These are phyloP conservation scores for Gastrodia elata DNA, from an alignment of 106 monocot genomes.

Conservation along the genomic window DNA sequence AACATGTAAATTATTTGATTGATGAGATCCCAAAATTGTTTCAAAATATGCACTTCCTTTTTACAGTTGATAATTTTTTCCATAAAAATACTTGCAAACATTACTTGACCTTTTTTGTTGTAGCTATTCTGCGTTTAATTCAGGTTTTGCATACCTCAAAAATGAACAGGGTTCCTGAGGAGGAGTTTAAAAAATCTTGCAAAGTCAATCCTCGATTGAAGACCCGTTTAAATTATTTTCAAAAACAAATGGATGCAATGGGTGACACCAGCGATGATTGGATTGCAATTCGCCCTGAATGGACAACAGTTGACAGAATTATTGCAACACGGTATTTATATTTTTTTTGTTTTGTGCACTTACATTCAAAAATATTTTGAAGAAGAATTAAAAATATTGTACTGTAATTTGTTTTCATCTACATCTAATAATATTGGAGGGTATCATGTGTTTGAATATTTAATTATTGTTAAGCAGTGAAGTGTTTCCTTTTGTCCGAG, in stretches of 20 bases:
- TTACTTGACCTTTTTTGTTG: neutral
- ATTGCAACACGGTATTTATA: slow-evolving; percentile 60
- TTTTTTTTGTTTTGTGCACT: neutral
- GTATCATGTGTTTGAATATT: neutral
- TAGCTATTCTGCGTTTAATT: neutral
- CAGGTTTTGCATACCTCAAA: neutral
- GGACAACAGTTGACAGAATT: slow-evolving; percentile 96
- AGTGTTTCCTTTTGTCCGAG: neutral
- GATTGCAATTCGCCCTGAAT: slow-evolving; percentile 87
- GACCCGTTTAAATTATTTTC: slow-evolving; percentile 69
- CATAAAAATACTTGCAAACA: neutral
- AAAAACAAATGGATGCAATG: slow-evolving; percentile 53
- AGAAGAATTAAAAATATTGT: neutral
- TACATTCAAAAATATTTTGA: neutral
- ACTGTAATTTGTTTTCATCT: neutral
- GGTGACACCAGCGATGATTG: slow-evolving; percentile 69
- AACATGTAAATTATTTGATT: neutral
- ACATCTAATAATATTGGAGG: neutral
- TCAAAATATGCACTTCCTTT: neutral
- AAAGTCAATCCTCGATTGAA: slow-evolving; percentile 73
- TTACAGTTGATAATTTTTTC: neutral
- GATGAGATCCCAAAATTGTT: neutral
- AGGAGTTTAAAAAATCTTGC: slow-evolving; percentile 76
- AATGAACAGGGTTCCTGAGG: slow-evolving; percentile 61
- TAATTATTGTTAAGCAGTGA: neutral